Percentiles rank a stretch among this genome's conserved stretches.
These are phyloP conservation scores for Debaryomyces prosopidis DNA, from an alignment of 805 yeast species.

Conservation along the genomic window DNA sequence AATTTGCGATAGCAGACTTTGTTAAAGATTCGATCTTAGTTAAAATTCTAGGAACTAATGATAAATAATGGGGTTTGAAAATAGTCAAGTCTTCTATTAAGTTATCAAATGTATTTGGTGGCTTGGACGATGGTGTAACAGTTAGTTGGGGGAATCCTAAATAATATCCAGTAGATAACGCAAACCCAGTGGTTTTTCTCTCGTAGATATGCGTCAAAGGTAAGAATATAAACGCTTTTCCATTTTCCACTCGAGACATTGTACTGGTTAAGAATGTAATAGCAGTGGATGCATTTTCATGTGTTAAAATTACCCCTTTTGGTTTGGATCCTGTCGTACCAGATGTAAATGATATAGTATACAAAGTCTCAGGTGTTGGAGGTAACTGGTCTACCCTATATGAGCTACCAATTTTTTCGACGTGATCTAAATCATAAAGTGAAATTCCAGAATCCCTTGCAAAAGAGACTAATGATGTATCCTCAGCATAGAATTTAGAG, in stretches of 20 bases:
- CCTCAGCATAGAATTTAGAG: constrained; percentile 4
- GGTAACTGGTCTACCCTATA: constrained; percentile 22
- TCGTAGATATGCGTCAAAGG: constrained; percentile 41
- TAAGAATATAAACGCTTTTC: constrained; percentile 23
- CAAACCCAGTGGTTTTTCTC: constrained; percentile 25
- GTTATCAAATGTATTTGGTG: constrained; percentile 16
- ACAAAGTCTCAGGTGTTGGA: constrained; percentile 34
- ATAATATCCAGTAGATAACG: constrained; percentile 23
- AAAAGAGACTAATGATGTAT: constrained; percentile 12
- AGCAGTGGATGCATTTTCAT: constrained; percentile 19
- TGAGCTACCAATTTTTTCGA: constrained; percentile 40
- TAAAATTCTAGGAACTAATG: constrained; percentile 33
- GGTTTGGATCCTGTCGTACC: constrained; percentile 72
- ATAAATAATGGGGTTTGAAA: constrained; percentile 26
- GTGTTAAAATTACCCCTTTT: constrained; percentile 68
- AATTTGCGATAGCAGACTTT: constrained; percentile 13
- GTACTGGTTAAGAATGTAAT: constrained; percentile 8
- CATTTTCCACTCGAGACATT: constrained; percentile 7
- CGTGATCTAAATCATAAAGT: constrained; percentile 32
- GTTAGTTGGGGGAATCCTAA: constrained; percentile 30
- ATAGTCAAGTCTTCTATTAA: constrained; percentile 29
- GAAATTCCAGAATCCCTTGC: constrained; percentile 27
- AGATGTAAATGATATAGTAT: constrained; percentile 49
- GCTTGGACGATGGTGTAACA: constrained; percentile 2
- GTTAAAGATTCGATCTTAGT: constrained; percentile 37